Evolutionary conservation across 257 asterid species (phyloP), one percentile per base, ranked within the genome.

Genomic region (Gentiana macrophylla): DNA sequence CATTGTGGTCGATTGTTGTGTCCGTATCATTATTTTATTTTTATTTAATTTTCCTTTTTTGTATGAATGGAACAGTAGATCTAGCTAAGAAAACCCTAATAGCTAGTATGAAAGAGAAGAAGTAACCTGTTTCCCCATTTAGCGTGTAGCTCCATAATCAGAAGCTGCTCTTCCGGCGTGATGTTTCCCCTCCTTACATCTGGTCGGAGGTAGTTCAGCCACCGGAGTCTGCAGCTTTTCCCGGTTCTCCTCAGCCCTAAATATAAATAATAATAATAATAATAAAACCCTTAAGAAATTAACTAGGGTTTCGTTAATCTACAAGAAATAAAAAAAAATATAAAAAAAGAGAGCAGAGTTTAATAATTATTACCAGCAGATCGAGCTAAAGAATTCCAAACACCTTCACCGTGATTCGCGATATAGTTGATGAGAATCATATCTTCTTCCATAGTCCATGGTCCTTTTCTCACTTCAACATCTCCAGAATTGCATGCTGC

Each of bases 381-480:
- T 74, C 89, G 79, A 67, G 98, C 98, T 32, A 91, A 79, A 0
- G 94, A 79, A 58, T 91, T 91, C 98, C 98, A 91, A n/a, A 91
- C 96, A 55, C 98, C 98, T 81, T 91, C 98, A 1, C 98, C 98
- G 10, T 91, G 98, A 69, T 87, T 91, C 1, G 92, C 95, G 53
- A 91, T 91, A 67, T 91, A 84, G 70, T 91, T 91, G 64, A 91
- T 91, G 78, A 91, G 91, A 61, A 91, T 87, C 35, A 91, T 72
- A 70, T 91, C 98, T 60, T 91, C 98, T 67, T 91, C 98, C 98
- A 91, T 87, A 13, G 98, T 91, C 98, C 98, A 91, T 53, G 98
- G 98, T 3, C 98, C 98, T 81, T 87, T 91, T 80, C 98, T 79
- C 64, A 91, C 92, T 77, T 91, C 96, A 67, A 61, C 83, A 43